These are phyloP conservation scores for Paramecium tetraurelia DNA, from an alignment of 73 alveolate species.

Conservation along the genomic window DNA sequence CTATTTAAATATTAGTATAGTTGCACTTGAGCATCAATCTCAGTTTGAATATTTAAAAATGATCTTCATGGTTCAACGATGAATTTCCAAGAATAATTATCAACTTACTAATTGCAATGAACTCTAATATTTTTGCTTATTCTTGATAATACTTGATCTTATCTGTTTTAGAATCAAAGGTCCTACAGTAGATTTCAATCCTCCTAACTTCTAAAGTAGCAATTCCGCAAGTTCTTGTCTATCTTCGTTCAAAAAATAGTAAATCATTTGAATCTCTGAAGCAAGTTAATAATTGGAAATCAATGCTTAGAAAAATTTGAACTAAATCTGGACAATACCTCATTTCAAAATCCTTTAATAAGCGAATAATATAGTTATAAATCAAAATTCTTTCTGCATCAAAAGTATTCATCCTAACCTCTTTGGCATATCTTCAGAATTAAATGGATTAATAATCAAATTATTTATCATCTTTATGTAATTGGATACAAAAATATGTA, in stretches of 20 bases:
- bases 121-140: neutral
- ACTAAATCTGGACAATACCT: neutral
- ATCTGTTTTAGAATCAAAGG: neutral
- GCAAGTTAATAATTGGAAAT: slow-evolving; percentile 6
- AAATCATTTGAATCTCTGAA: neutral
- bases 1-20: no score
- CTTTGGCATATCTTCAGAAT: slow-evolving; percentile 35
- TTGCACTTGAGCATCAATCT: neutral
- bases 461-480: neutral
- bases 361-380: neutral
- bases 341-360: slow-evolving; percentile 6
- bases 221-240: neutral
- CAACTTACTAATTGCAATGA: slow-evolving; percentile 6
- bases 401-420: neutral
- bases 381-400: neutral
- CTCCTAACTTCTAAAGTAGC: neutral
- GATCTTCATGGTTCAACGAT: neutral
- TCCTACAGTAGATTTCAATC: neutral
- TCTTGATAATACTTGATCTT: neutral
- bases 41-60: neutral
- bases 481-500: no score
- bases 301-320: neutral
- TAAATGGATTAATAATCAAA: neutral
- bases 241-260: slow-evolving; percentile 8
- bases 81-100: slow-evolving; percentile 8